Conservation (phyloP, 345 rosid species). For the Carallia pectinifolia region DNA sequence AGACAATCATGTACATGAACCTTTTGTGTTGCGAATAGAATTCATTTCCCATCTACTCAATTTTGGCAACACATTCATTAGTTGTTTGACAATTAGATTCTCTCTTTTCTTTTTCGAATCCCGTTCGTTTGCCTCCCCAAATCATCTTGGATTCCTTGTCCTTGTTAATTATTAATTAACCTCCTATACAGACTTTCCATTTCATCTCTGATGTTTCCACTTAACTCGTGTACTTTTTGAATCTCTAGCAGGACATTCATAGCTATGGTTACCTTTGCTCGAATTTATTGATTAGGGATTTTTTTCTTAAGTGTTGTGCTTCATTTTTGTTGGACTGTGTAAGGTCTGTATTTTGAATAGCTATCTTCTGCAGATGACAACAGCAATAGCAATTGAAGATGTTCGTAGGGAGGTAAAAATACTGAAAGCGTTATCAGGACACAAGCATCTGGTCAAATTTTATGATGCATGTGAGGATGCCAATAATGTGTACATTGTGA, state of each 20-base stretch:
- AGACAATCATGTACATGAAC: too few species aligned
- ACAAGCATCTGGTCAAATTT: conserved; percentile 72
- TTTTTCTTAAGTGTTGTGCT: conserved; percentile 3
- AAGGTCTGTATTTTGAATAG: conserved; percentile 20
- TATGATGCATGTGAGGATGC: conserved; percentile 86
- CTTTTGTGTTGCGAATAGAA: too few species aligned
- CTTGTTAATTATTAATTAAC: background rate
- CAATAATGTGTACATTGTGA: conserved; percentile 71
- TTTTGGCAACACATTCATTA: too few species aligned
- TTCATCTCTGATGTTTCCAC: background rate
- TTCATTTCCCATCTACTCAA: too few species aligned
- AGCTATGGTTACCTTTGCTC: background rate
- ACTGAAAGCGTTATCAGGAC: conserved; percentile 75
- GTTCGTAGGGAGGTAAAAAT: conserved; percentile 93
- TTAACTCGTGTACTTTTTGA: background rate
- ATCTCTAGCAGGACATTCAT: background rate
- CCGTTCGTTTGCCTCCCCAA: background rate
- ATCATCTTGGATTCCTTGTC: background rate
- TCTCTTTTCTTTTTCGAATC: too few species aligned
- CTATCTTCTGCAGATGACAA: conserved; percentile 74
- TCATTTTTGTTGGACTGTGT: background rate
- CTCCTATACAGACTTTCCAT: background rate
- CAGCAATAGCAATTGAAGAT: conserved; percentile 82
- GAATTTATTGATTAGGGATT: background rate
- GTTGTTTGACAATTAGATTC: too few species aligned